Evolutionary conservation across 306 rosid genomes (phyloP), one percentile per base, ranked within the genome.

Genomic region (Trifolium dubium): DNA sequence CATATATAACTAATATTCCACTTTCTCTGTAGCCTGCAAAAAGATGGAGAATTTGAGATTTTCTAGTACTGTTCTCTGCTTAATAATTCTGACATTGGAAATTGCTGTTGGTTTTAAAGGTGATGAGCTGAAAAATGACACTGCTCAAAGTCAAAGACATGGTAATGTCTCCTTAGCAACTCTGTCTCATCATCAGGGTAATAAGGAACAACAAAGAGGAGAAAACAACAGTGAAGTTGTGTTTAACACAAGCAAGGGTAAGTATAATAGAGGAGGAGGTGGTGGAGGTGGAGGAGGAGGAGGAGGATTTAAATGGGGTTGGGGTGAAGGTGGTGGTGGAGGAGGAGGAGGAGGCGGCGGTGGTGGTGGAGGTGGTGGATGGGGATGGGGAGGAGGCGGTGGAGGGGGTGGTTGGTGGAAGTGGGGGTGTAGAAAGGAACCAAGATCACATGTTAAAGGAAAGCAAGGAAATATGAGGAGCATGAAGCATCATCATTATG

Each of bases 371-470:
- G 84, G 91, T 0, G 78, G 86, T 0, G 78, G 92, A 0, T 56
- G 91, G 0, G 75, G 95, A 5, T 85, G 92, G 19, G 81, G 98
- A 75, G 85, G 96, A 7, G 72, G 95, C 28, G 97, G 96, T 8
- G 92, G 96, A 49, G 98, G 97, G 4, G 96, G 98, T 80, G 71
- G 97, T 8, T 82, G 81, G 84, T 93, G 84, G 85, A 86, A 83
- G 80, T 91, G 96, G 96, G 98, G 97, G 10, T 93, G 97, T 73
- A 85, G 84, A 23, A 34, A 83, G 5, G 79, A 65, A 32, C 77
- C 81, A 54, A 83, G 84, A 76, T 28, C 63, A 28, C 29, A 62
- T 71, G 78, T 73, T 54, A 55, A 67, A 68, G 13, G 75, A 67
- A 76, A 62, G 58, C 51, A 80, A 17, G 5, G 79, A 28, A 58